phyloP scores from a whole-genome alignment of 345 rosid genomes.

The Corymbia maculata region DNA sequence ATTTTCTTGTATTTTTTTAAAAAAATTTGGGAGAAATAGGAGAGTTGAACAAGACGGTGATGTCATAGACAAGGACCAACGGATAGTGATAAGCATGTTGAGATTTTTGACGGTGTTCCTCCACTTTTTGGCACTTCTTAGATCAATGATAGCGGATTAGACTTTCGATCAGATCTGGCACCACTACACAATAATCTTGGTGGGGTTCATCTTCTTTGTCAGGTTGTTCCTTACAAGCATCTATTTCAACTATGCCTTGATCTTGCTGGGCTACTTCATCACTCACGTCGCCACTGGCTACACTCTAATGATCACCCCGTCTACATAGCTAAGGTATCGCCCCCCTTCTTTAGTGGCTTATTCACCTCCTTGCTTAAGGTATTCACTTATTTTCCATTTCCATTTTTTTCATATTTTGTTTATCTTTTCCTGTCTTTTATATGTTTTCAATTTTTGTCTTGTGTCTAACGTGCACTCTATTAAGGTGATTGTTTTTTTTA shows the following conservation, averaged over 20 bases:
- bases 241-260: neutral
- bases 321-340: neutral
- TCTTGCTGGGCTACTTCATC: neutral
- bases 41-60: neutral
- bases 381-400: too few relatives aligned
- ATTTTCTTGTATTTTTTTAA: neutral
- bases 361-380: too few relatives aligned
- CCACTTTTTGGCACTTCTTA: neutral
- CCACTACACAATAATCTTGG: neutral
- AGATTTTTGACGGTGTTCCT: neutral
- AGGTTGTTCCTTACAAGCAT: neutral
- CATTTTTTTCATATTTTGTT: too few relatives aligned
- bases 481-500: too few relatives aligned
- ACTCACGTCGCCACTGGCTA: neutral
- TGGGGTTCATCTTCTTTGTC: neutral
- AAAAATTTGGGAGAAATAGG: neutral
- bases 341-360: too few relatives aligned
- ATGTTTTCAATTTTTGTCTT: too few relatives aligned
- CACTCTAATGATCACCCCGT: neutral
- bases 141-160: neutral
- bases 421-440: too few relatives aligned
- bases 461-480: too few relatives aligned
- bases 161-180: neutral
- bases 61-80: neutral
- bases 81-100: neutral